Evolutionary conservation across 306 rosid genomes (phyloP), one percentile per base, ranked within the genome.

Genomic region (Fragaria nilgerrensis): DNA sequence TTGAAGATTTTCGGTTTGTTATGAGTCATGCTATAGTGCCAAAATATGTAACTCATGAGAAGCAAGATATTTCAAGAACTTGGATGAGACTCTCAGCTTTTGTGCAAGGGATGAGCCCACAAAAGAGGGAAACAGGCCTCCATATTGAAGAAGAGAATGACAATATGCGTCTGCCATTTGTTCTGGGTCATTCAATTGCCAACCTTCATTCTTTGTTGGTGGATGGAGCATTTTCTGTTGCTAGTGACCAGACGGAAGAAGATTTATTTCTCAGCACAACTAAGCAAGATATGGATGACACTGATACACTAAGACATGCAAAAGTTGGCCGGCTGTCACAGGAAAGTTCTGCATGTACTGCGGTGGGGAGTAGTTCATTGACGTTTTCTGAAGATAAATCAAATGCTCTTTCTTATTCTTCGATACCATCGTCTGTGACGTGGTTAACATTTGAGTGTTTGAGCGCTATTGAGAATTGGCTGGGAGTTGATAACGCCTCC

Each of bases 81-180:
- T 96, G 99, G 97, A 85, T 89, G 94, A 85, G 84, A 76, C 96
- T 96, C 70, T 79, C 93, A 77, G 82, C 92, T 79, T 89, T 81
- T 84, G 96, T 91, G 78, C 99, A 96, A 85, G 99, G 97, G 78
- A 88, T 96, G 98, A 90, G 83, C 77, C 94, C 97, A 69, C 98
- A 88, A 70, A 96, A 88, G 90, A 85, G 99, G 88, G 99, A 92
- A 83, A 86, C 89, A 5, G 96, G 91, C 74, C 85, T 87, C 74
- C 98, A 73, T 78, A 81, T 89, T 63, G 99, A 96, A 88, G 99
- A 96, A 72, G 99, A 96, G 79, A 92, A 84, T 86, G 97, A 91
- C 71, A 75, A 25, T 81, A 88, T 89, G 71, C 87, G 85, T 80
- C 75, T 86, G 37, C 97, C 94, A 77, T 96, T 89, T 63, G 84